Percentiles rank a stretch among this genome's conserved stretches.
phyloP scores from a whole-genome alignment of 129 eudicot species.

The Artemisia annua region DNA sequence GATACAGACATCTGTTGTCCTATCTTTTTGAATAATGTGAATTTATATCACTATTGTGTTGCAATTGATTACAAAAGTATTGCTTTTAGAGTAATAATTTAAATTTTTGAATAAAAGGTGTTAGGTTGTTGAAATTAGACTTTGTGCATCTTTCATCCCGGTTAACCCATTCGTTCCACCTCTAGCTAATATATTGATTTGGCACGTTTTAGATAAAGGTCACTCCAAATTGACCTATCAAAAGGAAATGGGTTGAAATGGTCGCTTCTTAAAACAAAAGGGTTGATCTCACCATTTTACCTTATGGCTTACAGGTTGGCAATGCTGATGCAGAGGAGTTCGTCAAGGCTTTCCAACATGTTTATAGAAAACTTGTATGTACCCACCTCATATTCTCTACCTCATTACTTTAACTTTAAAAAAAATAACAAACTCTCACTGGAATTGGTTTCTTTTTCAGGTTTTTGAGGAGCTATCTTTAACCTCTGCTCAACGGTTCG shows the following conservation, averaged over 20 bases:
- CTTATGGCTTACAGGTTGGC: conserved; percentile 47
- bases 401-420: background rate
- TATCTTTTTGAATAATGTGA: too few species aligned
- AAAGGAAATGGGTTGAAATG: background rate
- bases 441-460: conserved; percentile 33
- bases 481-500: conserved; percentile 59
- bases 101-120: too few species aligned
- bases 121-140: too few species aligned
- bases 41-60: too few species aligned
- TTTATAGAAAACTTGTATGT: conserved; percentile 72
- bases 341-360: conserved; percentile 75
- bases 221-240: background rate
- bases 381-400: background rate
- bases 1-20: too few species aligned
- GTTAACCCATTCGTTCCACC: too few species aligned
- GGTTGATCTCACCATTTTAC: conserved; percentile 4
- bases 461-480: conserved; percentile 71
- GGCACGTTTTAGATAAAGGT: background rate
- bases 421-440: background rate
- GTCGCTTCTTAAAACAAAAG: background rate
- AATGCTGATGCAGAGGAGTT: conserved; percentile 74
- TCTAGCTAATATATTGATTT: background rate
- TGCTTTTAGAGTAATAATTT: too few species aligned
- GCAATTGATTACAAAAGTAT: too few species aligned
- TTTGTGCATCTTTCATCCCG: too few species aligned